Evolutionary conservation across 192 early-diverging fungal species (phyloP).

Genomic region (Coemansia sp.): DNA sequence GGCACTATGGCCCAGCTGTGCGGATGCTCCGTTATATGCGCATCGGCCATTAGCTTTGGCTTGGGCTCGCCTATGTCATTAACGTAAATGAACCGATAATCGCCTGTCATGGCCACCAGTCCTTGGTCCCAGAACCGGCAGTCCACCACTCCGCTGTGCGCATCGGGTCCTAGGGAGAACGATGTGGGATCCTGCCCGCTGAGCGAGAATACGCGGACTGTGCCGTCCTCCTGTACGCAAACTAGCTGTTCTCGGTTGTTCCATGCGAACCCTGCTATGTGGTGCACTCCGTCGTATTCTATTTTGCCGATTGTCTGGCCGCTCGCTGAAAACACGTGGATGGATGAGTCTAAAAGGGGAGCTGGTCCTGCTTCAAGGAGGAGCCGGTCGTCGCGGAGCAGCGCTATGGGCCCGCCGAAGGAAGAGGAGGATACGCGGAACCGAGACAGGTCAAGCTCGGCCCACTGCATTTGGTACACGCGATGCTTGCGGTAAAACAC

Average conservation of each 20-base stretch:
- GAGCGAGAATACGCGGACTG: constrained; percentile 76
- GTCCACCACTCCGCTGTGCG: constrained; percentile 79
- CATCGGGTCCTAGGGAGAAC: constrained; percentile 57
- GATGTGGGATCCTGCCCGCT: constrained; percentile 66
- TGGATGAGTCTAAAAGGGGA: constrained; percentile 70
- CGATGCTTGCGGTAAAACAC: constrained; percentile 65
- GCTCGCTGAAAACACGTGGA: constrained; percentile 82
- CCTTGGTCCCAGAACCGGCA: constrained; percentile 86
- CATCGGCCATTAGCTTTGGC: constrained; percentile 71
- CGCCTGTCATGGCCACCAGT: constrained; percentile 88
- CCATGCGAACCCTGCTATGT: constrained; percentile 93
- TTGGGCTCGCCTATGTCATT: constrained; percentile 84
- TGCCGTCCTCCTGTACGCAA: constrained; percentile 84
- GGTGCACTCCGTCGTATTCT: constrained; percentile 82
- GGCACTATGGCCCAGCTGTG: constrained; percentile 87
- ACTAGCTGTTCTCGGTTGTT: constrained; percentile 81
- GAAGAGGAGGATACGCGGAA: constrained; percentile 80
- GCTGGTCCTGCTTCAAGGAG: constrained; percentile 72
- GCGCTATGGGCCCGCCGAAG: constrained; percentile 92
- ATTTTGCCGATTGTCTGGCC: constrained; percentile 84
- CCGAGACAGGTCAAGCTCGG: constrained; percentile 79
- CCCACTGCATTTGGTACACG: constrained; percentile 87
- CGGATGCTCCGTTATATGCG: constrained; percentile 64
- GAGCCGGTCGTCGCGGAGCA: constrained; percentile 89
- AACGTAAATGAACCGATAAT: constrained; percentile 77